Base-by-base conservation (phyloP, 2,329 filamentous ascomycete species). In the Exophiala mesophila region DNA sequence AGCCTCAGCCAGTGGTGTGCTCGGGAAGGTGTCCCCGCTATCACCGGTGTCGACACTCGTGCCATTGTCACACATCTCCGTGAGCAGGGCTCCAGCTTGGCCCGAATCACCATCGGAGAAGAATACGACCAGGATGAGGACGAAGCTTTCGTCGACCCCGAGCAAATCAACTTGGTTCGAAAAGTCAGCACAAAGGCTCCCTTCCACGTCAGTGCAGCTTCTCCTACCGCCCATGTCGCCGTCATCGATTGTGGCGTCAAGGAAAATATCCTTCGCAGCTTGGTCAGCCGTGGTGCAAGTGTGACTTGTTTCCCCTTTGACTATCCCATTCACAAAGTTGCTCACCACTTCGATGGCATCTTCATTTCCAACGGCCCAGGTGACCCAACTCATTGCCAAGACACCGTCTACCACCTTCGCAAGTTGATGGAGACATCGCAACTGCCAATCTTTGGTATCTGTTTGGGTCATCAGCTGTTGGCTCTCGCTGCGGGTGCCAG, bases 311-410 rank as follows among this genome's bases (percentile, higher is more conserved):
- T 98, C 74, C 92, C 92, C 46, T 96, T 85, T 70, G 82, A 97
- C 73, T 97, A 92, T 72, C 90, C 89, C 39, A 92, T 98, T 64
- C 89, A 97, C 78, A 96, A 97, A 77, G 86, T 96, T 26, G 86
- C 92, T 44, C 85, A 94, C 68, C 88, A 97, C 76, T 97, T 95
- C 59, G 92, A 98, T 58, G 92, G 92, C 61, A 83, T 98, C 61
- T 98, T 98, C 77, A 96, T 97, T 36, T 95, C 88, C 69, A 98
- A 98, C 71, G 92, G 92, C 47, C 92, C 92, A 19, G 92, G 92
- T 70, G 92, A 98, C 70, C 92, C 92, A 57, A 97, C 89, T 30
- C 92, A 98, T 71, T 96, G 89, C 74, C 85, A 88, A 62, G 80
- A 88, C 59, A 96, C 92, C 29, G 88, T 94, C 53, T 90, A 94